Percentiles rank a stretch among this genome's conserved stretches.
These are phyloP conservation scores for Suhomyces emberorum DNA, from an alignment of 805 yeast genomes.

Conservation along the genomic window DNA sequence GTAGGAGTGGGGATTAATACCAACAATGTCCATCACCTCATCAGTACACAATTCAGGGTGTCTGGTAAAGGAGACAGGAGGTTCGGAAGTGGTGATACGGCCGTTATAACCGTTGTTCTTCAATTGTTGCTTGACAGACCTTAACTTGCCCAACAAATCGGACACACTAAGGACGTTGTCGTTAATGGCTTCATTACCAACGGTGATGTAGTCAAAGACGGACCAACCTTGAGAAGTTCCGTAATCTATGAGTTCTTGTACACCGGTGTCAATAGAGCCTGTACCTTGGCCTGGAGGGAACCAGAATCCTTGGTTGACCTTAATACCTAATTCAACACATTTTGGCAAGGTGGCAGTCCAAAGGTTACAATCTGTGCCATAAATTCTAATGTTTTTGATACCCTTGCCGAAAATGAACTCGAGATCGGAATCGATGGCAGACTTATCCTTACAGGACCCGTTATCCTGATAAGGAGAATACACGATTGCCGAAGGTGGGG, in stretches of 20 bases:
- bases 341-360: slow-evolving; percentile 62
- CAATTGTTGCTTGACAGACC: slow-evolving; percentile 57
- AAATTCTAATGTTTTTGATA: slow-evolving; percentile 65
- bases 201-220: slow-evolving; percentile 69
- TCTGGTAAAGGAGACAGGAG: slow-evolving; percentile 68
- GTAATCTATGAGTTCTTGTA: slow-evolving; percentile 49
- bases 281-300: slow-evolving; percentile 55
- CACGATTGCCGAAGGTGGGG: slow-evolving; percentile 58
- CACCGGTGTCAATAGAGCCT: slow-evolving; percentile 62
- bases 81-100: slow-evolving; percentile 78
- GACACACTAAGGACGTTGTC: slow-evolving; percentile 56
- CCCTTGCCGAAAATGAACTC: slow-evolving; percentile 55
- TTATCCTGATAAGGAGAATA: slow-evolving; percentile 77
- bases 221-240: slow-evolving; percentile 59
- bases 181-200: slow-evolving; percentile 86
- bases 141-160: slow-evolving; percentile 63
- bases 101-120: slow-evolving; percentile 74
- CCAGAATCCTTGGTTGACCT: slow-evolving; percentile 87
- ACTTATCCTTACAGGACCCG: slow-evolving; percentile 61
- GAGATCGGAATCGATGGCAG: slow-evolving; percentile 57
- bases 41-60: slow-evolving; percentile 66
- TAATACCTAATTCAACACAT: slow-evolving; percentile 57
- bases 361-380: slow-evolving; percentile 84
- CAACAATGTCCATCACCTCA: slow-evolving; percentile 76
- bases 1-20: slow-evolving; percentile 84